These are phyloP conservation scores for Fomitopsis betulina DNA, from an alignment of 1,284 basidiomycete species.

Conservation along the genomic window DNA sequence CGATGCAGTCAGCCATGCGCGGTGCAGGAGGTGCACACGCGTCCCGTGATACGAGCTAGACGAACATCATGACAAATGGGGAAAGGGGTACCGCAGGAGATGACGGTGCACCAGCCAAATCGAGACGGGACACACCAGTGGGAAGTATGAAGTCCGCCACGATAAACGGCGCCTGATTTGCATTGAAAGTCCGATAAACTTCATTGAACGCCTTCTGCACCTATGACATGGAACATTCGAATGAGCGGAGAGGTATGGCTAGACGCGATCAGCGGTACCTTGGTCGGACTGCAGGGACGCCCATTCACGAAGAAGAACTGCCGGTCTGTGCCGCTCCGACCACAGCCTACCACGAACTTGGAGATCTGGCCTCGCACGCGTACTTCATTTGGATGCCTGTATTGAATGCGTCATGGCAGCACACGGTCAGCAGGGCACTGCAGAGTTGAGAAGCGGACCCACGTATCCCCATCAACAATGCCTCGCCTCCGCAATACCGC, in stretches of 20 bases:
- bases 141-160: constrained; percentile 83
- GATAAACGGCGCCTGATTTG: constrained; percentile 77
- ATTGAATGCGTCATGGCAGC: background rate
- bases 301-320: constrained; percentile 97
- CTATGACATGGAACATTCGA: constrained; percentile 30
- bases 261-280: constrained; percentile 40
- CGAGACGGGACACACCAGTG: constrained; percentile 51
- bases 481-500: constrained; percentile 34
- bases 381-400: constrained; percentile 37
- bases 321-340: constrained; percentile 76
- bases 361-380: constrained; percentile 75
- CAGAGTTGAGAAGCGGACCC: constrained; percentile 6
- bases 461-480: constrained; percentile 20
- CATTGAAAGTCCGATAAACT: constrained; percentile 83
- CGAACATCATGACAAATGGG: background rate
- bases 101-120: background rate
- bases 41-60: background rate
- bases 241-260: background rate
- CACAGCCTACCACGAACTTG: constrained; percentile 68
- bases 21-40: background rate
- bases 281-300: constrained; percentile 78
- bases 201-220: constrained; percentile 88
- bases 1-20: background rate
- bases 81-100: background rate
- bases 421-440: background rate